Conservation (phyloP, 1,139 yeast genomes). For the Zygoascus hellenicus region DNA sequence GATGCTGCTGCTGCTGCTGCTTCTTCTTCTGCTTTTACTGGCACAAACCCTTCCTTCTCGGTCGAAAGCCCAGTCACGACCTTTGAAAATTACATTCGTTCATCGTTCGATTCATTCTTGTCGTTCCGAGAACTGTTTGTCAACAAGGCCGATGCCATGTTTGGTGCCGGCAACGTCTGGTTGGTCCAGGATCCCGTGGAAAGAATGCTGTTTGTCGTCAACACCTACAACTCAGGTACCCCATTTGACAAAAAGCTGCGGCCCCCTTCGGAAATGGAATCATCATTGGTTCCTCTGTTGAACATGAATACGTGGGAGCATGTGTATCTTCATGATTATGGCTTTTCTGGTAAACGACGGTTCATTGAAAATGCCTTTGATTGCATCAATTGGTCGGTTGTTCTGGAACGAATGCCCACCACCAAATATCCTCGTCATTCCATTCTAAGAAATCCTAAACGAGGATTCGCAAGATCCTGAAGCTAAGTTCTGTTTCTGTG, state of each 20-base stretch:
- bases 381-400: slow-evolving; percentile 81
- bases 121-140: slow-evolving; percentile 51
- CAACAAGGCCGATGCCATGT: slow-evolving; percentile 53
- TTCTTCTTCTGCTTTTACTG: slow-evolving; percentile 7
- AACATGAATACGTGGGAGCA: slow-evolving; percentile 83
- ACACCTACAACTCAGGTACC: slow-evolving; percentile 81
- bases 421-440: background rate
- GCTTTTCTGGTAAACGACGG: slow-evolving; percentile 68
- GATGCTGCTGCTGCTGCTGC: slow-evolving; percentile 7
- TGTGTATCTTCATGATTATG: slow-evolving; percentile 79
- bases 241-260: slow-evolving; percentile 48
- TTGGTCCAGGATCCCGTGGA: slow-evolving; percentile 48
- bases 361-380: slow-evolving; percentile 74
- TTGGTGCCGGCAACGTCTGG: slow-evolving; percentile 86
- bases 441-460: background rate
- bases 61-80: slow-evolving; percentile 14
- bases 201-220: slow-evolving; percentile 47
- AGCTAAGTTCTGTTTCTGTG: no score
- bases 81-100: slow-evolving; percentile 24
- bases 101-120: slow-evolving; percentile 40
- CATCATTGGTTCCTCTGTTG: slow-evolving; percentile 58
- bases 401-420: slow-evolving; percentile 31
- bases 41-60: background rate
- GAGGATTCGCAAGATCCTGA: no score
- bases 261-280: slow-evolving; percentile 34